These are phyloP conservation scores for Colletotrichum tofieldiae DNA, from an alignment of 2,329 filamentous ascomycete genomes.

Conservation along the genomic window DNA sequence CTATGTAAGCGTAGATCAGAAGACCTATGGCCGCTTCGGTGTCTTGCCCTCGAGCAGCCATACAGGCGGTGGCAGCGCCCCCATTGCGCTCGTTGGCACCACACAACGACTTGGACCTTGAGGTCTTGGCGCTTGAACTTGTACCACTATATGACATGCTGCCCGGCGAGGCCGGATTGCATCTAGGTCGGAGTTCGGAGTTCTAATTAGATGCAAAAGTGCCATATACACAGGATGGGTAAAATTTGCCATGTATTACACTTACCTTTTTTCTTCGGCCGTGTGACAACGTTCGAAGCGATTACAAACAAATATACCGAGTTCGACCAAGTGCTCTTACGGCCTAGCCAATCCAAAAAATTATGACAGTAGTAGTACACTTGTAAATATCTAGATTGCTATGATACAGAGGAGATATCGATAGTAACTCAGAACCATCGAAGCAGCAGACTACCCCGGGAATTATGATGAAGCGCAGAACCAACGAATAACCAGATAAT, in stretches of 20 bases:
- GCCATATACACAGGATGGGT: background rate
- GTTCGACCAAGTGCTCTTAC: background rate
- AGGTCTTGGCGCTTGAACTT: slow-evolving; percentile 46
- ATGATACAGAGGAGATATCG: background rate
- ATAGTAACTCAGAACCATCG: background rate
- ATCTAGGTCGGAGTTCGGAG: slow-evolving; percentile 37
- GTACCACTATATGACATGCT: slow-evolving; percentile 12
- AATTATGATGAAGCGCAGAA: background rate
- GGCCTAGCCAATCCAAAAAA: background rate
- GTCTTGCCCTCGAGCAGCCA: slow-evolving; percentile 77
- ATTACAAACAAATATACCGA: background rate
- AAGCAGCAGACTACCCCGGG: background rate
- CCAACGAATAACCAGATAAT: background rate
- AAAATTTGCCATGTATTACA: background rate
- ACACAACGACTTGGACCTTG: slow-evolving; percentile 80
- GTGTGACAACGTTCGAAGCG: background rate
- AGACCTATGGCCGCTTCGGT: slow-evolving; percentile 94
- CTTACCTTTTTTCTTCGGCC: background rate
- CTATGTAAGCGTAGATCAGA: slow-evolving; percentile 95
- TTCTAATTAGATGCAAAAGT: slow-evolving; percentile 2
- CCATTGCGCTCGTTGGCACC: slow-evolving; percentile 75
- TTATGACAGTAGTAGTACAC: background rate
- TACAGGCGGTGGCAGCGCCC: slow-evolving; percentile 58
- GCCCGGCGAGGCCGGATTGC: background rate
- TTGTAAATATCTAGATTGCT: background rate